Evolutionary conservation across 2,329 filamentous ascomycete species (phyloP).

Genomic region (Sordariomycetes sp.): DNA sequence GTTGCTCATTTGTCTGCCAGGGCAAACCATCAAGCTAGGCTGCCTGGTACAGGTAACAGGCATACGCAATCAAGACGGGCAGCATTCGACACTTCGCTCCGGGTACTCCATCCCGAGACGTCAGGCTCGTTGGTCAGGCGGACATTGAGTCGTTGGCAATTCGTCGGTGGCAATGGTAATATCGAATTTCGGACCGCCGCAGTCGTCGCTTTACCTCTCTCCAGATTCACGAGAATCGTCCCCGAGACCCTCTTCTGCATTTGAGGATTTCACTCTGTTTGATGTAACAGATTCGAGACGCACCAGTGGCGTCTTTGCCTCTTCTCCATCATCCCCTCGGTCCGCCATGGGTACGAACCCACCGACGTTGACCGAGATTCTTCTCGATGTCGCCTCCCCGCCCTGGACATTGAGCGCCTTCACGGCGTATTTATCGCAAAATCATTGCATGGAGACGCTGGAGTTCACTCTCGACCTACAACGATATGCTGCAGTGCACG

Average conservation of each 20-base stretch:
- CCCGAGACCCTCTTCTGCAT: constrained; percentile 32
- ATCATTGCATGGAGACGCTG: constrained; percentile 91
- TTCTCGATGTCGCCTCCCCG: constrained; percentile 74
- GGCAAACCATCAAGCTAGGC: too few relatives aligned
- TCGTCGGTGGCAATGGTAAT: constrained; percentile 1
- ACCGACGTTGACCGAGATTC: constrained; percentile 77
- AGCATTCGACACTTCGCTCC: too few relatives aligned
- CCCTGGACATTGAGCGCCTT: constrained; percentile 90
- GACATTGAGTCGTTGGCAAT: too few relatives aligned
- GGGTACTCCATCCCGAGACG: too few relatives aligned
- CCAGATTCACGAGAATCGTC: constrained; percentile 27
- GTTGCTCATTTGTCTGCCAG: too few relatives aligned
- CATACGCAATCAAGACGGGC: too few relatives aligned
- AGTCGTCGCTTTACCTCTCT: constrained; percentile 1
- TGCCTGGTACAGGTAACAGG: too few relatives aligned
- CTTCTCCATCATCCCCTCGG: constrained; percentile 25
- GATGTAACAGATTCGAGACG: constrained; percentile 33
- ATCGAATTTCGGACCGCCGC: neutral
- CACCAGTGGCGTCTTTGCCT: constrained; percentile 36
- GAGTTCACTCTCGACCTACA: constrained; percentile 95
- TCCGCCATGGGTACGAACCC: constrained; percentile 22
- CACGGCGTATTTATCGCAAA: constrained; percentile 93
- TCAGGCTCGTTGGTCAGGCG: too few relatives aligned
- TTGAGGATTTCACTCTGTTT: constrained; percentile 35
- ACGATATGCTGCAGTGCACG: constrained; percentile 60